Evolutionary conservation across 169 alveolate genomes (phyloP), one percentile per base, ranked within the genome.

Genomic region (Plasmodium reichenowi): DNA sequence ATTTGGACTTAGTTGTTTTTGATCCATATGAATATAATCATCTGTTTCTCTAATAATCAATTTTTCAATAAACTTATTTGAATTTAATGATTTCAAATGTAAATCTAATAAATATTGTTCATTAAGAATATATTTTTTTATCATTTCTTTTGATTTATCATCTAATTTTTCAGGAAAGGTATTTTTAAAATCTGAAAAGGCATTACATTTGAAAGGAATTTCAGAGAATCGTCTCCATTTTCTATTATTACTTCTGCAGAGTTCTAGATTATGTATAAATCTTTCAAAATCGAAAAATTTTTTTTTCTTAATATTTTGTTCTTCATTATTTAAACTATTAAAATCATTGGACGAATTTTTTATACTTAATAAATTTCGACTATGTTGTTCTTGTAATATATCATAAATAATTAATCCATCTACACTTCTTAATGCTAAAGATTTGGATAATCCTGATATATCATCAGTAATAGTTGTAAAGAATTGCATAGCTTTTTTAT

Each of bases 21-120:
- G 87, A 45, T 47, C 32, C 70, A 76, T 32, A 7, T 72, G 67
- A 43, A 64, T 52, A 47, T 86, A 86, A 47, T 71, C 76, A 20
- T 86, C 88, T 66, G 71, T 87, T 38, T 86, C 71, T 48, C 90
- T 63, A 56, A 20, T 48, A 52, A 92, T 50, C 68, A 88, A 22
- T 10, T 70, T 15, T 85, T 78, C 73, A 56, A 87, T 68, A 76
- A 76, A 64, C 15, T 43, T 60, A n/a, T 70, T 71, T 26, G 89
- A 86, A 45, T 88, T 63, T 56, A 88, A 62, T 59, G 93, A 60
- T 58, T 88, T 62, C 60, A 92, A 83, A 68, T 92, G 92, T 50
- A 92, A 29, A 88, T 93, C 78, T 63, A 88, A 64, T 15, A 93
- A 72, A 50, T 80, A 71, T 87, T 89, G 66, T 71, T 93, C 93